These are phyloP conservation scores for Thalia dealbata DNA, from an alignment of 176 grass and related monocot genomes.

Conservation along the genomic window DNA sequence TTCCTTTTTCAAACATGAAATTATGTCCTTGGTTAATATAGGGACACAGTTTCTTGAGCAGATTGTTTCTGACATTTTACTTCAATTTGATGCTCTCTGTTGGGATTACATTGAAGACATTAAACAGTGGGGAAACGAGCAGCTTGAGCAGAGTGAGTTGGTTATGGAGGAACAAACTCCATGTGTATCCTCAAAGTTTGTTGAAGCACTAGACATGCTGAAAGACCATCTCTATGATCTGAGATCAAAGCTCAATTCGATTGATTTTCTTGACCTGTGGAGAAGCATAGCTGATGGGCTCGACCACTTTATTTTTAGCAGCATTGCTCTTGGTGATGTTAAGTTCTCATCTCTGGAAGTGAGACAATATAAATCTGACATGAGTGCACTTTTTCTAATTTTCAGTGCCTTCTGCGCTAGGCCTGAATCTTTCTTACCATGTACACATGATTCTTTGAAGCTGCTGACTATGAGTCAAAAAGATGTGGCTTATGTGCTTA, in stretches of 20 bases:
- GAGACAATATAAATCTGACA: constrained; percentile 55
- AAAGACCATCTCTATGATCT: constrained; percentile 44
- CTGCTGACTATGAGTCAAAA: constrained; percentile 39
- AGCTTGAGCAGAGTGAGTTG: constrained; percentile 5
- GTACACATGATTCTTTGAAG: constrained; percentile 53
- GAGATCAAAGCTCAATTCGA: constrained; percentile 60
- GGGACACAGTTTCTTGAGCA: constrained; percentile 76
- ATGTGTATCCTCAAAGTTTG: constrained; percentile 46
- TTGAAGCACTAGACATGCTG: constrained; percentile 52
- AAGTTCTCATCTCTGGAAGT: constrained; percentile 40
- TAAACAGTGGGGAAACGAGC: constrained; percentile 30
- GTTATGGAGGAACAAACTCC: constrained; percentile 46
- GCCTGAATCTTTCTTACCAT: constrained; percentile 66
- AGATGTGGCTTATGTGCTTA: constrained; percentile 40
- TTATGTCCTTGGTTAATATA: constrained; percentile 52
- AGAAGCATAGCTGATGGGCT: constrained; percentile 84
- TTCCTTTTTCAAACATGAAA: constrained; percentile 69
- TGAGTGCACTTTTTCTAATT: constrained; percentile 43
- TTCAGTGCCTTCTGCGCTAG: constrained; percentile 69
- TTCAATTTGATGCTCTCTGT: constrained; percentile 85
- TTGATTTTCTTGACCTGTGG: constrained; percentile 95
- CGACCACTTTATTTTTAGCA: constrained; percentile 66
- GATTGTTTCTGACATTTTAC: constrained; percentile 60
- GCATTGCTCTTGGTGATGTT: constrained; percentile 44
- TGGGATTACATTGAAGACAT: constrained; percentile 71